phyloP scores from a whole-genome alignment of 148 eudicot species.

The Rhododendron ovatum region DNA sequence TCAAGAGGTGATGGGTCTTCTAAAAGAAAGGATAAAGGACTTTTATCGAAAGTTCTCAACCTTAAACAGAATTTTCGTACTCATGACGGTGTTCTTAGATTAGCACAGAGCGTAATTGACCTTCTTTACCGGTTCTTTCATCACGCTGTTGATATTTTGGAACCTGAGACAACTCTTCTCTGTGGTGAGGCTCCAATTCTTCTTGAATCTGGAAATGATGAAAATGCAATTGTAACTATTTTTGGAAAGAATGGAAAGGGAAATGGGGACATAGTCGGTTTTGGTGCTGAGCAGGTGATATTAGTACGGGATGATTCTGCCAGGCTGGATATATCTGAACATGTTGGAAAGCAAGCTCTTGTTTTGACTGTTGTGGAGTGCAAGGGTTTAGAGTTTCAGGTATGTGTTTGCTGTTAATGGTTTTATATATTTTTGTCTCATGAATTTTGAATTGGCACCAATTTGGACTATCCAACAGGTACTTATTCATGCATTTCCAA shows the following conservation, averaged over 20 bases:
- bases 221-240: conserved; percentile 54
- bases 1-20: conserved; percentile 12
- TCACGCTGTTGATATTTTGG: conserved; percentile 41
- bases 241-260: conserved; percentile 43
- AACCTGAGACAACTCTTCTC: conserved; percentile 52
- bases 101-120: conserved; percentile 54
- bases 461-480: neutral
- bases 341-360: conserved; percentile 55
- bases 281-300: conserved; percentile 78
- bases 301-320: conserved; percentile 56
- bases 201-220: conserved; percentile 51
- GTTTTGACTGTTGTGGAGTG: conserved; percentile 70
- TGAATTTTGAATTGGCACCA: neutral
- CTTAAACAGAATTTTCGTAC: conserved; percentile 60
- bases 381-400: conserved; percentile 83
- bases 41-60: conserved; percentile 31
- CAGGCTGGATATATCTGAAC: conserved; percentile 32
- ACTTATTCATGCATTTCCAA: neutral
- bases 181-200: conserved; percentile 62
- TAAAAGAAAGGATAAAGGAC: conserved; percentile 42
- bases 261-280: conserved; percentile 48
- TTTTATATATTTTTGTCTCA: neutral
- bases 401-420: conserved; percentile 2
- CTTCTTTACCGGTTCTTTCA: conserved; percentile 51
- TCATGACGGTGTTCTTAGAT: conserved; percentile 60